Conservation (phyloP, 192 early-diverging fungal species). For the Coemansia sp. region DNA sequence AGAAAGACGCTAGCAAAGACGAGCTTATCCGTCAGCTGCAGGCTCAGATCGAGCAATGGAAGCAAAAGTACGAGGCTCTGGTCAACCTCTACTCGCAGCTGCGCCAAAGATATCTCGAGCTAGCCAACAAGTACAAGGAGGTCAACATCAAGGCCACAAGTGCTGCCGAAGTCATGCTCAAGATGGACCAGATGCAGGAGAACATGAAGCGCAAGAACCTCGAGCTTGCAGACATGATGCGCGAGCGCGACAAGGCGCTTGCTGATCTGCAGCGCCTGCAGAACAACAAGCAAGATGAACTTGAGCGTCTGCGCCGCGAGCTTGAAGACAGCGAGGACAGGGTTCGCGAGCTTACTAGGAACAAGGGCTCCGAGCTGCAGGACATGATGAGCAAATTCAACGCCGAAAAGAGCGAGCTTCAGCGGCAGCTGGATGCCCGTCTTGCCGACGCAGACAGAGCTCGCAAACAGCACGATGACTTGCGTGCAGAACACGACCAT, state of each 20-base stretch:
- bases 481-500: conserved; percentile 37
- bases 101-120: conserved; percentile 91
- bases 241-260: conserved; percentile 83
- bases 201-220: conserved; percentile 74
- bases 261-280: conserved; percentile 79
- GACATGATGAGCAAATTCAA: conserved; percentile 79
- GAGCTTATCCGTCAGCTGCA: conserved; percentile 81
- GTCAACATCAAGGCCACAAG: conserved; percentile 77
- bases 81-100: conserved; percentile 98
- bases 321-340: conserved; percentile 75
- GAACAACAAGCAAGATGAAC: conserved; percentile 79
- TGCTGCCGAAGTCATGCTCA: conserved; percentile 81
- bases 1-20: conserved; percentile 79
- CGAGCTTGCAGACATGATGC: conserved; percentile 84
- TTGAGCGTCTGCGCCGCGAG: conserved; percentile 75
- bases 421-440: conserved; percentile 56
- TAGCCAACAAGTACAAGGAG: conserved; percentile 88
- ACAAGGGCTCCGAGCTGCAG: conserved; percentile 82
- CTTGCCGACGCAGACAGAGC: conserved; percentile 36
- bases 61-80: conserved; percentile 95
- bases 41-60: conserved; percentile 94
- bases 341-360: conserved; percentile 73
- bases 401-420: conserved; percentile 79
- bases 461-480: conserved; percentile 47
- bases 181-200: conserved; percentile 76